A percentile compares a stretch with the other conserved stretches of the same genome.
Evolutionary conservation across 2,329 filamentous ascomycete species (phyloP).

Genomic region (Truncatella angustata): DNA sequence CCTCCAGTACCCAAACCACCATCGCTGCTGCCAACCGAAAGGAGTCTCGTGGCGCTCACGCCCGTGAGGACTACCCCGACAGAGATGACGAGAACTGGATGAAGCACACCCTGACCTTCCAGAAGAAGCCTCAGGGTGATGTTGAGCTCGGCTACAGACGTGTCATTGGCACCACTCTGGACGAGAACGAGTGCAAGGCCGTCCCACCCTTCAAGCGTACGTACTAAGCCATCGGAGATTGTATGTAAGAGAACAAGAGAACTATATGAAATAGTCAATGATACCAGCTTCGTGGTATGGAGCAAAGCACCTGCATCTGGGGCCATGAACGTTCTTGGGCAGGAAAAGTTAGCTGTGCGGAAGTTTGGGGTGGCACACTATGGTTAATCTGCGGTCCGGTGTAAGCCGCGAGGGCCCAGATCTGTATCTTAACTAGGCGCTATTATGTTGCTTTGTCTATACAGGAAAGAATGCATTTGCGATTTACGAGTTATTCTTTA

Average conservation of each 20-base stretch:
- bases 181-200: conserved; percentile 93
- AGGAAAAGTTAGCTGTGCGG: neutral
- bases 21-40: conserved; percentile 87
- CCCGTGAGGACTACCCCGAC: conserved; percentile 93
- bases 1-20: conserved; percentile 77
- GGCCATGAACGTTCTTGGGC: neutral
- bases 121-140: conserved; percentile 86
- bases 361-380: neutral
- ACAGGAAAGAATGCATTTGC: conserved; percentile 12
- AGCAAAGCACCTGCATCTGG: neutral
- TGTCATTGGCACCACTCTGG: conserved; percentile 80
- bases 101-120: conserved; percentile 98
- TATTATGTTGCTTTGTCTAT: conserved; percentile 10
- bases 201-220: conserved; percentile 96
- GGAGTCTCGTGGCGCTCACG: conserved; percentile 96
- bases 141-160: conserved; percentile 83
- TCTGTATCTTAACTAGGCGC: conserved; percentile 11
- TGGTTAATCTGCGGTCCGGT: neutral
- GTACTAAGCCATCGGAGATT: conserved; percentile 49
- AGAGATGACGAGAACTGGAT: conserved; percentile 97
- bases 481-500: conserved; percentile 2
- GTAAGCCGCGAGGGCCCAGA: conserved; percentile 3
- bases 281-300: conserved; percentile 16
- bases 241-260: neutral
- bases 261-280: conserved; percentile 9